Base-by-base conservation (phyloP, 2,329 filamentous ascomycete genomes). In the Ceratocystis colombiana region DNA sequence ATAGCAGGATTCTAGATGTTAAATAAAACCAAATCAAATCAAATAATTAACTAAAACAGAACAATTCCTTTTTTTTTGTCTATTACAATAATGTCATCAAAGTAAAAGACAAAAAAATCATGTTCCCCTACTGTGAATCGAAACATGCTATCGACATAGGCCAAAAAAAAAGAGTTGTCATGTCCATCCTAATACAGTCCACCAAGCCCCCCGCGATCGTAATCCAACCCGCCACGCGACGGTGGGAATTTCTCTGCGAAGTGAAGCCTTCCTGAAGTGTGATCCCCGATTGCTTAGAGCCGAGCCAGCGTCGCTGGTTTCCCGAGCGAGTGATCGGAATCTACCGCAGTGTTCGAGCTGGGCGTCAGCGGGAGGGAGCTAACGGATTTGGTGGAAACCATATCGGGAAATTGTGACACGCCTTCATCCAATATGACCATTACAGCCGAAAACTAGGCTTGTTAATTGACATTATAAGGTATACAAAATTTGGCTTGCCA, bases 181-280 rank as follows among this genome's bases (percentile, higher is more conserved):
- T 77, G 77, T 79, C 82, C 78, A 82, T 82, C 82, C 79, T 79
- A 75, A 75, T 73, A 74, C 74, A 72, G 76, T 76, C 79, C 76
- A 78, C 80, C 83, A 85, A 81, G 75, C 82, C 82, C 81, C 79
- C 74, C 79, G 77, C 79, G 78, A 79, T 80, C 83, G 84, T 86
- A 75, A 81, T 87, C 84, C 84, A 84, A 76, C 79, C 77, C 84
- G 85, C 85, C 84, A 87, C 79, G 79, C 80, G 80, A 85, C 82
- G 84, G 84, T 83, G 84, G 82, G 84, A 80, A 84, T 79, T 75
- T 75, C 84, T 86, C 82, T 87, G 84, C 84, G 85, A 83, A 85
- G 84, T 87, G 82, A 87, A 77, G 67, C 84, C 84, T 86, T 84
- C 81, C 85, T 87, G 79, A 84, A 86, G 84, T 72, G 74, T 87